Conservation (phyloP, 768 basidiomycete species). For the Austroboletus festivus region DNA sequence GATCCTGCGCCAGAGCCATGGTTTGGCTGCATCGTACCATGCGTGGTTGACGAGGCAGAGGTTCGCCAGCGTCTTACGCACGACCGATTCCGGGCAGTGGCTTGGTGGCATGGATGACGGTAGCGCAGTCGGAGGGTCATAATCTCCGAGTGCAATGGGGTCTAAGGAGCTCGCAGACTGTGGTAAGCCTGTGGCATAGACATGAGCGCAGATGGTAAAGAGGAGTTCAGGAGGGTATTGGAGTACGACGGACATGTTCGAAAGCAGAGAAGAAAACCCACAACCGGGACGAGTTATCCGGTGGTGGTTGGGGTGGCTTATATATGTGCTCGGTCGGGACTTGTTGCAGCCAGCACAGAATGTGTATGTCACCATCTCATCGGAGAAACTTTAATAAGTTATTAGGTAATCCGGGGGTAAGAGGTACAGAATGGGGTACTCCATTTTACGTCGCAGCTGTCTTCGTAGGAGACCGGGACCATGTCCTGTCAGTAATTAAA, state of each 20-base stretch:
- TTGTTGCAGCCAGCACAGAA: constrained; percentile 1
- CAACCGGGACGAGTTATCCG: not conserved
- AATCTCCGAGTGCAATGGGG: constrained; percentile 50
- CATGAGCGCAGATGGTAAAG: constrained; percentile 66
- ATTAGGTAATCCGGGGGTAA: constrained; percentile 25
- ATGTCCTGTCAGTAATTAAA: not conserved
- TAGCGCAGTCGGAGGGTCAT: constrained; percentile 52
- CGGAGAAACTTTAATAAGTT: not conserved
- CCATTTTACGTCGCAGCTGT: constrained; percentile 1
- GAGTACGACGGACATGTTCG: constrained; percentile 26
- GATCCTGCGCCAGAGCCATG: constrained; percentile 82
- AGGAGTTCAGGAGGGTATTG: constrained; percentile 73
- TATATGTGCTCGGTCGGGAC: constrained; percentile 10
- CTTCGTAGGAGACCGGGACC: constrained; percentile 14
- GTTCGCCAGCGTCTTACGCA: constrained; percentile 61
- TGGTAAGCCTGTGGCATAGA: constrained; percentile 63
- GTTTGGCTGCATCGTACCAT: constrained; percentile 82
- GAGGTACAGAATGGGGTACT: constrained; percentile 9
- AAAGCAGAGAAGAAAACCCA: not conserved
- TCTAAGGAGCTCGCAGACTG: constrained; percentile 60
- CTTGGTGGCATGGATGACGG: constrained; percentile 74
- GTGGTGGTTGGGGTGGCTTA: not conserved
- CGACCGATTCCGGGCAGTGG: constrained; percentile 64
- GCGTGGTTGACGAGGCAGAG: constrained; percentile 76
- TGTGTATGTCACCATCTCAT: too few species aligned